Evolutionary conservation across 306 rosid genomes (phyloP).

Genomic region (Betula pendula): DNA sequence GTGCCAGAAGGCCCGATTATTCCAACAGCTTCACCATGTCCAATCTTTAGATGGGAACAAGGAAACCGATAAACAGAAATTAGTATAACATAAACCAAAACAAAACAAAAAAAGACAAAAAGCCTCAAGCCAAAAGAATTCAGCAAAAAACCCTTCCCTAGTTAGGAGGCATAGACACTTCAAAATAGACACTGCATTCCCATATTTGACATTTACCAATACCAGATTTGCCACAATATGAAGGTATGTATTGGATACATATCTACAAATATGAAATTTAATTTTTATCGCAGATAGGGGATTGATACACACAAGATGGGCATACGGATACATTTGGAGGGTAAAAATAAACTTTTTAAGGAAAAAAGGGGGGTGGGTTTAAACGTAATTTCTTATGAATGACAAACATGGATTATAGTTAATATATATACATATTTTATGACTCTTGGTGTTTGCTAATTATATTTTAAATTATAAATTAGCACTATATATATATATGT

Average conservation of each 20-base stretch:
- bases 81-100: slow-evolving; percentile 10
- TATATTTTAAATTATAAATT: too few species aligned
- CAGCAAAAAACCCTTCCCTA: background rate
- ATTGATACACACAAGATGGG: background rate
- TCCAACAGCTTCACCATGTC: slow-evolving; percentile 98
- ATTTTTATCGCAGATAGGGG: background rate
- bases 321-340: too few species aligned
- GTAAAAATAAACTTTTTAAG: too few species aligned
- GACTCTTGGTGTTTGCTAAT: background rate
- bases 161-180: background rate
- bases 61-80: slow-evolving; percentile 1
- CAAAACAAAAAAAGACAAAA: background rate
- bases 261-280: background rate
- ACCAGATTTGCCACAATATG: background rate
- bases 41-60: slow-evolving; percentile 55
- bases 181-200: background rate
- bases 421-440: background rate
- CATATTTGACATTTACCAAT: background rate
- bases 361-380: too few species aligned
- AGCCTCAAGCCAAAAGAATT: too few species aligned
- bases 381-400: background rate
- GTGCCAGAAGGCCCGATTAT: slow-evolving; percentile 99
- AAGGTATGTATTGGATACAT: background rate
- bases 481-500: too few species aligned
- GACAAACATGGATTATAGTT: background rate